Percentiles rank a stretch among this genome's conserved stretches.
These are phyloP conservation scores for Boletus sensibilis DNA, from an alignment of 768 basidiomycete species.

Conservation along the genomic window DNA sequence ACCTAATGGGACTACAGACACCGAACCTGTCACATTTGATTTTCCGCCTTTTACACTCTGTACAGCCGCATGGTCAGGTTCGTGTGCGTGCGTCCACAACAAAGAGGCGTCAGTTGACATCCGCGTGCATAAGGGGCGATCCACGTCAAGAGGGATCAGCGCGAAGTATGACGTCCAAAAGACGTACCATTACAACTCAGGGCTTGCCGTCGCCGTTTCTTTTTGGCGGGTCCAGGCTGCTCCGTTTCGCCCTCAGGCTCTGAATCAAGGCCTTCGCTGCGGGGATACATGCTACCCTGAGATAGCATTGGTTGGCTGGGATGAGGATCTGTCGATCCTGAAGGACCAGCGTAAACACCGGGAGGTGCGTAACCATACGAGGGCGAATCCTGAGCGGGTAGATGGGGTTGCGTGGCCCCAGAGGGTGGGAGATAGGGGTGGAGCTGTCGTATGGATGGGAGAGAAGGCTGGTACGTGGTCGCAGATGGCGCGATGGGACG, in stretches of 20 bases:
- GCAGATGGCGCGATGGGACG: conserved; percentile 28
- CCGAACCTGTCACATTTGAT: conserved; percentile 83
- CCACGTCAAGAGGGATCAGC: conserved; percentile 19
- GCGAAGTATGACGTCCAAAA: conserved; percentile 17
- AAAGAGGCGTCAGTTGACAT: conserved; percentile 4
- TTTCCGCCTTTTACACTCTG: conserved; percentile 85
- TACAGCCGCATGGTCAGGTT: conserved; percentile 10
- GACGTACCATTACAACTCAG: conserved; percentile 79
- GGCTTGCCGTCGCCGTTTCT: conserved; percentile 79
- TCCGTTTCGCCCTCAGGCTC: conserved; percentile 55
- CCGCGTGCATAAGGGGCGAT: background rate
- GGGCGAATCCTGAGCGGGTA: conserved; percentile 26
- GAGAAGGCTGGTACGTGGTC: conserved; percentile 30
- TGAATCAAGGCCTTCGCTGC: conserved; percentile 47
- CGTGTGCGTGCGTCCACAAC: background rate
- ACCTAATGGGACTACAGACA: conserved; percentile 9
- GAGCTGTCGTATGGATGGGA: conserved; percentile 69
- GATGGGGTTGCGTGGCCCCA: conserved; percentile 31
- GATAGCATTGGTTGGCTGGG: conserved; percentile 19
- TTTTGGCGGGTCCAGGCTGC: conserved; percentile 64
- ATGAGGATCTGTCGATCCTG: conserved; percentile 30
- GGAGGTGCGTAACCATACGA: conserved; percentile 29
- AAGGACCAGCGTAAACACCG: conserved; percentile 21
- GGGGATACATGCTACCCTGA: conserved; percentile 27
- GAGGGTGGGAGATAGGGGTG: conserved; percentile 65